Percentiles rank a stretch among this genome's conserved stretches.
phyloP scores from a whole-genome alignment of 169 alveolate genomes.

The Plasmodium ovale region DNA sequence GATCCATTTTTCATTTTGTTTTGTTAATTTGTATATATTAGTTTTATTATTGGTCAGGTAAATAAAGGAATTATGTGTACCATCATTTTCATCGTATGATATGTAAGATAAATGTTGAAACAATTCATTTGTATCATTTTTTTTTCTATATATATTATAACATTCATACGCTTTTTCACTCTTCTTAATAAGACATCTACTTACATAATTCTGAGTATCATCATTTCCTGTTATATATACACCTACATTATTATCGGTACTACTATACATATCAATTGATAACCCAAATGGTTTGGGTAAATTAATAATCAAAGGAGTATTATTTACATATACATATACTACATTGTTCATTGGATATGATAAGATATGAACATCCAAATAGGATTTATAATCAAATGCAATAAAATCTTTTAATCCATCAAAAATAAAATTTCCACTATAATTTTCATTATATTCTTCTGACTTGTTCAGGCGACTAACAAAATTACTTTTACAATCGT shows the following conservation, averaged over 20 bases:
- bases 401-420: constrained; percentile 49
- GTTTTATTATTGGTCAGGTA: constrained; percentile 59
- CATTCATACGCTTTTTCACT: constrained; percentile 36
- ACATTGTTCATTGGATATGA: constrained; percentile 54
- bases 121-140: constrained; percentile 27
- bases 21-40: constrained; percentile 24
- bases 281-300: constrained; percentile 57
- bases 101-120: constrained; percentile 52
- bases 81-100: not conserved
- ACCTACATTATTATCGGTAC: not conserved
- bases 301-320: not conserved
- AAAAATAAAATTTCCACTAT: constrained; percentile 21
- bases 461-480: constrained; percentile 20
- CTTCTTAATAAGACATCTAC: constrained; percentile 31
- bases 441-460: constrained; percentile 16
- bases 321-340: constrained; percentile 8
- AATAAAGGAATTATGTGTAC: not conserved
- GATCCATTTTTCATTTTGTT: constrained; percentile 28
- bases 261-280: constrained; percentile 22
- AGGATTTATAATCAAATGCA: constrained; percentile 58
- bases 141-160: constrained; percentile 20
- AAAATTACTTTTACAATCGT: constrained; percentile 26
- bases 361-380: constrained; percentile 4
- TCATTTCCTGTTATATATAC: constrained; percentile 65
- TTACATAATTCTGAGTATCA: constrained; percentile 37